These are phyloP conservation scores for Fusarium nematophilum DNA, from an alignment of 2,329 filamentous ascomycete species.

Conservation along the genomic window DNA sequence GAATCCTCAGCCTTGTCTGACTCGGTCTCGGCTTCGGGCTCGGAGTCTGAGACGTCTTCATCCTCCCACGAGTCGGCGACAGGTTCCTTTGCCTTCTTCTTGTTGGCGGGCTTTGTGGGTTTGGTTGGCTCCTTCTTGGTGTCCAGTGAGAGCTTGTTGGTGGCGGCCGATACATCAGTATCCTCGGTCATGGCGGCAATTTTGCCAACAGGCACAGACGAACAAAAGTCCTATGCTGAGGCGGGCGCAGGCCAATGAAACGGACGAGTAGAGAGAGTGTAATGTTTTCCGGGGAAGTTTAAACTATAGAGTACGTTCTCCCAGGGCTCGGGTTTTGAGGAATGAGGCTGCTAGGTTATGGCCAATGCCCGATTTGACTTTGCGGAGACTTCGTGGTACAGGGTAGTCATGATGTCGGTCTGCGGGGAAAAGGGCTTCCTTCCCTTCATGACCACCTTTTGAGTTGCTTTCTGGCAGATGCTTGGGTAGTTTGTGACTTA, in stretches of 20 bases:
- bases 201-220: too few species aligned
- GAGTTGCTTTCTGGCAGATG: too few species aligned
- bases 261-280: too few species aligned
- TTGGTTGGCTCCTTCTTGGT: conserved; percentile 30
- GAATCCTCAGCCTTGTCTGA: conserved; percentile 49
- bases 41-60: conserved; percentile 64
- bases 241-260: too few species aligned
- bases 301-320: too few species aligned
- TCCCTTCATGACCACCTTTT: too few species aligned
- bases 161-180: conserved; percentile 44
- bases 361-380: conserved; percentile 16
- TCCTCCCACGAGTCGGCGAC: conserved; percentile 65
- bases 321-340: too few species aligned
- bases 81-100: conserved; percentile 44
- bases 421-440: too few species aligned
- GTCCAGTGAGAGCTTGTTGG: conserved; percentile 49
- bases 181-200: conserved; percentile 35
- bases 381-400: conserved; percentile 30
- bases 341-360: conserved; percentile 1
- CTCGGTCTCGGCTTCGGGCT: conserved; percentile 50
- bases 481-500: too few species aligned
- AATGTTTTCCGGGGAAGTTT: too few species aligned
- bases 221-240: too few species aligned
- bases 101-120: conserved; percentile 42
- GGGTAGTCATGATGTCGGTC: conserved; percentile 16